These are phyloP conservation scores for Pyrenophora teres DNA, from an alignment of 2,329 filamentous ascomycete species.

Conservation along the genomic window DNA sequence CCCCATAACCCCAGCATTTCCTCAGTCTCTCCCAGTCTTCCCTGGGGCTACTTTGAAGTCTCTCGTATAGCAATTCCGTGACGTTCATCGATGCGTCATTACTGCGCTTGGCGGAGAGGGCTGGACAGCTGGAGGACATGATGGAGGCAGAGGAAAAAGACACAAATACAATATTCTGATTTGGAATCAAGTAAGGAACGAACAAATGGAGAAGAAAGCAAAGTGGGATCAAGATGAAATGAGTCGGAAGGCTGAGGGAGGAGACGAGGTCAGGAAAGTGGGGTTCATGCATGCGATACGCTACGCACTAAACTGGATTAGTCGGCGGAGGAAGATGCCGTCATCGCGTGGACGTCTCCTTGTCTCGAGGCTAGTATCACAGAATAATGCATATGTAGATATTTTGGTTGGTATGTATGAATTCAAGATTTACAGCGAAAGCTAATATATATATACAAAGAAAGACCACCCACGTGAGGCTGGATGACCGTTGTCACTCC, in stretches of 20 bases:
- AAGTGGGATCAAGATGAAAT: neutral
- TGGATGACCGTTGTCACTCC: neutral
- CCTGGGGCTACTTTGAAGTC: slow-evolving; percentile 35
- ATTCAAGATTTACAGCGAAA: slow-evolving; percentile 13
- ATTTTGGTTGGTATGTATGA: neutral
- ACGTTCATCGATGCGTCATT: slow-evolving; percentile 22
- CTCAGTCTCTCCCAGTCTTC: slow-evolving; percentile 38
- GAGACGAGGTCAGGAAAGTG: slow-evolving; percentile 7
- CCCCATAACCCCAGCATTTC: slow-evolving; percentile 43
- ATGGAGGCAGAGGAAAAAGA: neutral
- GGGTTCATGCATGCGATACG: slow-evolving; percentile 2
- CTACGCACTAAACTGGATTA: slow-evolving; percentile 12
- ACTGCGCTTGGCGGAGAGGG: neutral
- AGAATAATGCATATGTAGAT: neutral
- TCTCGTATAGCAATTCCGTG: slow-evolving; percentile 28
- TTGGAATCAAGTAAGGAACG: no score
- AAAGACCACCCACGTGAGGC: neutral
- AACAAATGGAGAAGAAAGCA: neutral
- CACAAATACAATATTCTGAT: neutral
- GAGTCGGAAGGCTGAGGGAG: neutral
- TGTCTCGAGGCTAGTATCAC: no score
- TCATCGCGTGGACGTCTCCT: no score
- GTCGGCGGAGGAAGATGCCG: neutral
- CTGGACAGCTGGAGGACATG: slow-evolving; percentile 24
- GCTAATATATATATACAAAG: neutral